Conservation (phyloP, 176 grass and related monocot species). For the Bothriochloa decipiens region DNA sequence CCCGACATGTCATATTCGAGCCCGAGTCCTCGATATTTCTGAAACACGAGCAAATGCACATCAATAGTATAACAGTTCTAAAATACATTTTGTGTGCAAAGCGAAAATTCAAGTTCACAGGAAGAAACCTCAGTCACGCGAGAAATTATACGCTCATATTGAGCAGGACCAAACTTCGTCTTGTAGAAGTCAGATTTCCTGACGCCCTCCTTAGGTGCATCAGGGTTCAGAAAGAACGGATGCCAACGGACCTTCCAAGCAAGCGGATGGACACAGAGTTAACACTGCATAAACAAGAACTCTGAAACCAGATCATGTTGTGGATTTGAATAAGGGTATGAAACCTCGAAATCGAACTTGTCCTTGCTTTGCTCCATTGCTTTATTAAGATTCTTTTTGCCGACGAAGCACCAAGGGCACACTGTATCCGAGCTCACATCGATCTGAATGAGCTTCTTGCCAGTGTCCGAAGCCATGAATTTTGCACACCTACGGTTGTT, state of each 20-base stretch:
- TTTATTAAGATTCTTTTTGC: slow-evolving; percentile 84
- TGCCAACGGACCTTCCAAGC: slow-evolving; percentile 81
- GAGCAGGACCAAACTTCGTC: slow-evolving; percentile 68
- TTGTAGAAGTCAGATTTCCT: slow-evolving; percentile 74
- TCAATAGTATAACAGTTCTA: neutral
- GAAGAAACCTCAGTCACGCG: slow-evolving; percentile 70
- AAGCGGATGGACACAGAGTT: neutral
- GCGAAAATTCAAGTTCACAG: neutral
- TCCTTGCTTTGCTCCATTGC: slow-evolving; percentile 80
- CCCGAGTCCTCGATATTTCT: slow-evolving; percentile 87
- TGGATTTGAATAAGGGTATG: slow-evolving; percentile 9
- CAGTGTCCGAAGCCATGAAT: slow-evolving; percentile 61
- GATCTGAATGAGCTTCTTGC: slow-evolving; percentile 78
- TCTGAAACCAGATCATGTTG: slow-evolving; percentile 11
- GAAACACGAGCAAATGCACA: slow-evolving; percentile 31
- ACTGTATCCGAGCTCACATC: slow-evolving; percentile 91
- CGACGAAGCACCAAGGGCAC: slow-evolving; percentile 98
- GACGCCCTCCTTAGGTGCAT: slow-evolving; percentile 84
- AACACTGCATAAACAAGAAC: neutral
- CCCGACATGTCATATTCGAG: slow-evolving; percentile 81
- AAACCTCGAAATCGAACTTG: slow-evolving; percentile 89
- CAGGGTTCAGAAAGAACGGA: slow-evolving; percentile 81
- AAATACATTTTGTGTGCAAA: slow-evolving; percentile 33
- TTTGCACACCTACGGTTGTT: slow-evolving; percentile 44
- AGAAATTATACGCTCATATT: slow-evolving; percentile 68